These are phyloP conservation scores for Avena insularis DNA, from an alignment of 176 grass and related monocot species.

Conservation along the genomic window DNA sequence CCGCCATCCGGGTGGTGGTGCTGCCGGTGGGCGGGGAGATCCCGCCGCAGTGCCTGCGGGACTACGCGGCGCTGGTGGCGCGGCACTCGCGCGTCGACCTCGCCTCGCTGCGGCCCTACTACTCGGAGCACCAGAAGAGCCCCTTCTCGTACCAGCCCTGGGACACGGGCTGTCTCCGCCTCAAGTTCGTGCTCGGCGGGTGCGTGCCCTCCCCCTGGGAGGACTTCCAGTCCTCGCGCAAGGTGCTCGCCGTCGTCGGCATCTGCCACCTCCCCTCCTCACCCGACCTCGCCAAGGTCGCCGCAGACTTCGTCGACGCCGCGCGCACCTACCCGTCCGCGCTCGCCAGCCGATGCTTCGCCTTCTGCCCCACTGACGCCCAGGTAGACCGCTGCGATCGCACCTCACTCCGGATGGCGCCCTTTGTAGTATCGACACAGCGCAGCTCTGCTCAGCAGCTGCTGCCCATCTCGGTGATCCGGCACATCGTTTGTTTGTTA, in stretches of 20 bases:
- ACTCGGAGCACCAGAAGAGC: conserved; percentile 98
- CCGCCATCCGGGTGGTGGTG: conserved; percentile 85
- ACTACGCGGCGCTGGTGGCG: conserved; percentile 77
- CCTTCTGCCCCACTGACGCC: conserved; percentile 84
- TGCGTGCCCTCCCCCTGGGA: conserved; percentile 91
- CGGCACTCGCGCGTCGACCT: conserved; percentile 75
- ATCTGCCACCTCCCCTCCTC: conserved; percentile 86
- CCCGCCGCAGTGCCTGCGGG: conserved; percentile 67
- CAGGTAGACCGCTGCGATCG: conserved; percentile 55
- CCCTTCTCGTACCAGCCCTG: conserved; percentile 91
- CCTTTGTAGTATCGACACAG: not conserved
- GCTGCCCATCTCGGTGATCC: conserved; percentile 11
- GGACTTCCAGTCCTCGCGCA: conserved; percentile 97
- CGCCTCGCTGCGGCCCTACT: conserved; percentile 82
- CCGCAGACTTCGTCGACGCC: conserved; percentile 62
- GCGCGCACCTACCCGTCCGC: conserved; percentile 67
- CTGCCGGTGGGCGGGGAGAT: conserved; percentile 82
- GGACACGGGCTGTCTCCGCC: conserved; percentile 76
- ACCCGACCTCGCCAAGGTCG: conserved; percentile 67
- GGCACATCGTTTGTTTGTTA: not conserved
- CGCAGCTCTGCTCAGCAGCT: not conserved
- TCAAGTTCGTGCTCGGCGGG: conserved; percentile 87
- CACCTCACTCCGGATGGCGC: conserved; percentile 15
- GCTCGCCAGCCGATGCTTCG: conserved; percentile 82
- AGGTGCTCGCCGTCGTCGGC: conserved; percentile 90